Base-by-base conservation (phyloP, 2,329 filamentous ascomycete species). In the Alternaria arbusti region DNA sequence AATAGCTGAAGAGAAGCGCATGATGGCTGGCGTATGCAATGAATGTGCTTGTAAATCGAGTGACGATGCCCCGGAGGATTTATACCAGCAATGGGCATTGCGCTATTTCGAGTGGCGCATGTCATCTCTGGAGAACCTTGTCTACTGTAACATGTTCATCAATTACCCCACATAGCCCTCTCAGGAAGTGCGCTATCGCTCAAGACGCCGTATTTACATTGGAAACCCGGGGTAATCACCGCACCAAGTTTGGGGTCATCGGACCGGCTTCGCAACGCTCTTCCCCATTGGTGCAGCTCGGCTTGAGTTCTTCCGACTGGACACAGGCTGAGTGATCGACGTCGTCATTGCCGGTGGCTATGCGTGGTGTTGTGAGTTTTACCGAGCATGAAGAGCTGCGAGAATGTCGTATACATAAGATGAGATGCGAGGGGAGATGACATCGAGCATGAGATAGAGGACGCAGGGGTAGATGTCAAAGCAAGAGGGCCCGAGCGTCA, bases 251-350 rank as follows among this genome's bases (percentile, higher is more conserved):
- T 54, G 28, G 55, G 51, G 17, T 59, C 32, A 40, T 51, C 36
- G 20, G 51, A 56, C 50, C 56, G 56, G 36, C 50, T 55, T 46
- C 44, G 12, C 46, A 23, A n/a, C 20, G 25, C 20, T 22, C 25
- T 44, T 26, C n/a, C 43, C 63, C 36, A 68, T 68, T 68, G 66
- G 66, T 68, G 66, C 66, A 63, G 64, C 36, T 50, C 22, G 40
- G 61, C 15, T 28, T 23, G 15, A 63, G 52, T 67, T 69, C 57
- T 60, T 67, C 65, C 64, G 65, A 50, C 30, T 17, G 40, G 17
- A 23, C 49, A 45, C 8, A 28, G 28, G 54, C 25, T 20, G 36
- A n/a, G 20, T 13, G 47, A 50, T 47, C 54, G 25, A 43, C 20
- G 30, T 51, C 17, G 17, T 45, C 50, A 59, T 54, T 59, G 43